A percentile compares a stretch with the other conserved stretches of the same genome.
Conservation (phyloP, 345 rosid genomes). For the Syzygium grande region DNA sequence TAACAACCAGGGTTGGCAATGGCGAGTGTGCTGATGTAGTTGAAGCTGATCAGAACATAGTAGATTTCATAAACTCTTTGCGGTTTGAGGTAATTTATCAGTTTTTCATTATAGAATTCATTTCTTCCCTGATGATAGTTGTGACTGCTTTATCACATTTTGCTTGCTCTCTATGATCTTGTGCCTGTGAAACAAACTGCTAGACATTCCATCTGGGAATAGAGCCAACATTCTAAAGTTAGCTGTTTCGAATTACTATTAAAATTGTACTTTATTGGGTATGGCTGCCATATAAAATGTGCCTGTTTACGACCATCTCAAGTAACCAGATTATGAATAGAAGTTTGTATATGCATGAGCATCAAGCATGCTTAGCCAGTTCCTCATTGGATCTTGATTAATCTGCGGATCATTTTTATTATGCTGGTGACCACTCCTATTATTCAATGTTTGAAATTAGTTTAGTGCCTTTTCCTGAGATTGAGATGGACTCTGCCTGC, state of each 20-base stretch:
- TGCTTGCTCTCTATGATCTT: neutral
- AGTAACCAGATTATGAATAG: neutral
- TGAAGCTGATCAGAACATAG: neutral
- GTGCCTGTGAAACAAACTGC: neutral
- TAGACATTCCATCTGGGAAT: neutral
- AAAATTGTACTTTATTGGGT: neutral
- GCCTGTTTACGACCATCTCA: neutral
- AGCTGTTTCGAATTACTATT: neutral
- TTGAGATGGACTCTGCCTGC: neutral
- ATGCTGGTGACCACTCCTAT: neutral
- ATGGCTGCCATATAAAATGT: neutral
- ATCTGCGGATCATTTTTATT: neutral
- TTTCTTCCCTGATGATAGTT: neutral
- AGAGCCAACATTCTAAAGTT: neutral
- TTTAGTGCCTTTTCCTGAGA: neutral
- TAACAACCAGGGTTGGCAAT: neutral
- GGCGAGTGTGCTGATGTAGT: neutral
- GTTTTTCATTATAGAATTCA: neutral
- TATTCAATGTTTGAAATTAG: neutral
- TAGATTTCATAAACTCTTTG: neutral
- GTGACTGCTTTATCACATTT: neutral
- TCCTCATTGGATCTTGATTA: neutral
- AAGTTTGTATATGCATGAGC: neutral
- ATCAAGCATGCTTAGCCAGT: neutral
- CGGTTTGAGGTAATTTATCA: constrained; percentile 1